Evolutionary conservation across 225 moss, liverwort and hornwort genomes (phyloP).

Genomic region (Bryum argenteum): DNA sequence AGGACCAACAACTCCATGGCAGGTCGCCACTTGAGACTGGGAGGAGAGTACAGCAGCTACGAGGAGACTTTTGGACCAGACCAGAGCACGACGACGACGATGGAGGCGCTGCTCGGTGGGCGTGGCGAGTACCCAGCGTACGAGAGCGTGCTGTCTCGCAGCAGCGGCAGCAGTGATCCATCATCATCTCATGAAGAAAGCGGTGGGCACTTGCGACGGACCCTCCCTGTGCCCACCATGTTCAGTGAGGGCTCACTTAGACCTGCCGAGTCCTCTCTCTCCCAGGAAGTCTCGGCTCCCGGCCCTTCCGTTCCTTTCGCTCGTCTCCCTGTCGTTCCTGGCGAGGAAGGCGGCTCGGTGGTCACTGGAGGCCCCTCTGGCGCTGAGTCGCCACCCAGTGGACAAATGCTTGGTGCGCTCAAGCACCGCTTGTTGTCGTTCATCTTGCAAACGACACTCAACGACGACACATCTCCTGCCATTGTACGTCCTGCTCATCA

Average conservation of each 20-base stretch:
- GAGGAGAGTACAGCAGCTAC: constrained; percentile 36
- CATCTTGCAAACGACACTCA: constrained; percentile 59
- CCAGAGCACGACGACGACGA: background rate
- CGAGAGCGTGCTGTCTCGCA: constrained; percentile 29
- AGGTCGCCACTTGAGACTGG: constrained; percentile 24
- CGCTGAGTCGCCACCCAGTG: constrained; percentile 12
- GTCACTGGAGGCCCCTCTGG: background rate
- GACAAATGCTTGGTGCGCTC: constrained; percentile 65
- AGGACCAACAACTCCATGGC: constrained; percentile 7
- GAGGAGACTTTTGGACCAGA: constrained; percentile 15
- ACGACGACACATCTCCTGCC: constrained; percentile 46
- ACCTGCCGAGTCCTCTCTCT: constrained; percentile 23
- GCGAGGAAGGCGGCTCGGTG: constrained; percentile 48
- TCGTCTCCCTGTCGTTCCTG: constrained; percentile 44
- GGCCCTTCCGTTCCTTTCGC: constrained; percentile 35
- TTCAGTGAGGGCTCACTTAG: constrained; percentile 16
- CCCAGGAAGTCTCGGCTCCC: constrained; percentile 31
- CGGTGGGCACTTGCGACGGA: background rate
- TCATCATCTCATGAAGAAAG: constrained; percentile 10
- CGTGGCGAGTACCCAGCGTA: constrained; percentile 24
- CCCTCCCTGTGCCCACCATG: constrained; percentile 29
- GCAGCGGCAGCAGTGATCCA: constrained; percentile 38
- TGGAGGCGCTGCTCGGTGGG: constrained; percentile 18
- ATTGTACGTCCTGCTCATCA: constrained; percentile 40
- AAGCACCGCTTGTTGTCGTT: constrained; percentile 90